A percentile compares a stretch with the other conserved stretches of the same genome.
phyloP scores from a whole-genome alignment of 2,329 filamentous ascomycete genomes.

The Phaeoacremonium minimum region DNA sequence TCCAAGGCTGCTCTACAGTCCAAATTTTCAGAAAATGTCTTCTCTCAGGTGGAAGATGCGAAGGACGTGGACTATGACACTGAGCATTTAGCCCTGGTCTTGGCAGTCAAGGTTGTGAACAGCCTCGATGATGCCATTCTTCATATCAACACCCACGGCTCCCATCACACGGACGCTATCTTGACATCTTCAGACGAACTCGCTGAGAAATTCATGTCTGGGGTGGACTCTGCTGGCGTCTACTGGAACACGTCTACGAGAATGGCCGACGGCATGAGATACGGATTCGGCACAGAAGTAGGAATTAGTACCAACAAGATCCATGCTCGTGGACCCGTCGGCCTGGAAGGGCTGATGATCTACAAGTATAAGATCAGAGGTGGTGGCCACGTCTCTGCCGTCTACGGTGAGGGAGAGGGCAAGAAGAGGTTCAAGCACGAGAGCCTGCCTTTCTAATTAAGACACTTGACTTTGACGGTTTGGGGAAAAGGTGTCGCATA shows the following conservation, averaged over 20 bases:
- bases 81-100: slow-evolving; percentile 80
- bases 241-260: slow-evolving; percentile 97
- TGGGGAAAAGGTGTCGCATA: not conserved
- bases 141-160: slow-evolving; percentile 91
- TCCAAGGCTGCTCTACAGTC: slow-evolving; percentile 61
- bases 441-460: slow-evolving; percentile 39
- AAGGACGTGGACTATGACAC: slow-evolving; percentile 73
- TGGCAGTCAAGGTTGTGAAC: slow-evolving; percentile 78
- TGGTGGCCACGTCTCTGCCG: slow-evolving; percentile 73
- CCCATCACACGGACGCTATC: slow-evolving; percentile 91
- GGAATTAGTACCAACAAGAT: slow-evolving; percentile 99
- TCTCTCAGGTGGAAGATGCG: slow-evolving; percentile 57
- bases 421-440: slow-evolving; percentile 58
- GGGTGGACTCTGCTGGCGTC: slow-evolving; percentile 83
- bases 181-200: slow-evolving; percentile 64
- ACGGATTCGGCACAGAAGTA: slow-evolving; percentile 96
- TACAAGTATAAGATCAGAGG: slow-evolving; percentile 94
- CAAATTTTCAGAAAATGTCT: slow-evolving; percentile 30
- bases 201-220: slow-evolving; percentile 79
- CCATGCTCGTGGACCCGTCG: slow-evolving; percentile 87
- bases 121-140: slow-evolving; percentile 66
- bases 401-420: slow-evolving; percentile 64
- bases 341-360: slow-evolving; percentile 89
- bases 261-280: slow-evolving; percentile 94
- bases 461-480: too few species aligned